Evolutionary conservation across 768 basidiomycete genomes (phyloP).

Genomic region (Hypholoma sublateritium): DNA sequence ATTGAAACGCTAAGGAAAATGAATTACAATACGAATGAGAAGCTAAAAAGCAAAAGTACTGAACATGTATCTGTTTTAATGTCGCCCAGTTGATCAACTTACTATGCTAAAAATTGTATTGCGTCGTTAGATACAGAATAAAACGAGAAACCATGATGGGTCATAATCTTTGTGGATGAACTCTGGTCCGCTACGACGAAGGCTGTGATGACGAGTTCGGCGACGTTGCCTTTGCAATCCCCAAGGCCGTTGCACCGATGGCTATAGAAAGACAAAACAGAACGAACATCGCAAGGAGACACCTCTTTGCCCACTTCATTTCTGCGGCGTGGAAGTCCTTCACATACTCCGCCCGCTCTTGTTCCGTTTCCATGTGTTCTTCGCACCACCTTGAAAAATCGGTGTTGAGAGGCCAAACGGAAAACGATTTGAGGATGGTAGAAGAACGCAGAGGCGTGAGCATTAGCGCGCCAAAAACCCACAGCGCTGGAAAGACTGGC

Average conservation of each 20-base stretch:
- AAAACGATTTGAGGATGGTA: slow-evolving; percentile 5
- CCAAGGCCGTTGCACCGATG: slow-evolving; percentile 14
- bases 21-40: too few species aligned
- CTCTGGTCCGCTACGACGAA: background rate
- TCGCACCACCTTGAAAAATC: slow-evolving; percentile 15
- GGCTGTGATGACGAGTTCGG: background rate
- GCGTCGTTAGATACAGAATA: background rate
- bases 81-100: background rate
- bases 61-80: background rate
- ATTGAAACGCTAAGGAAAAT: too few species aligned
- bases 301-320: slow-evolving; percentile 18
- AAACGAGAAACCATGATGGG: background rate
- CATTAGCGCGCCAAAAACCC: slow-evolving; percentile 18
- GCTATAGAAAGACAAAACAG: slow-evolving; percentile 9
- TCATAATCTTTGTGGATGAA: background rate
- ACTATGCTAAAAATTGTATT: background rate
- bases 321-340: slow-evolving; percentile 12
- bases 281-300: slow-evolving; percentile 6
- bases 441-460: slow-evolving; percentile 6
- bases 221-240: slow-evolving; percentile 10
- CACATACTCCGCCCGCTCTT: slow-evolving; percentile 11
- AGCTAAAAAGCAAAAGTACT: background rate
- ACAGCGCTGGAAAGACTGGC: slow-evolving; percentile 18
- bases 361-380: slow-evolving; percentile 13
- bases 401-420: slow-evolving; percentile 11